A percentile compares a stretch with the other conserved stretches of the same genome.
Evolutionary conservation across 164 flowering plant genomes (phyloP).

Genomic region (Vitis rotundifolia): DNA sequence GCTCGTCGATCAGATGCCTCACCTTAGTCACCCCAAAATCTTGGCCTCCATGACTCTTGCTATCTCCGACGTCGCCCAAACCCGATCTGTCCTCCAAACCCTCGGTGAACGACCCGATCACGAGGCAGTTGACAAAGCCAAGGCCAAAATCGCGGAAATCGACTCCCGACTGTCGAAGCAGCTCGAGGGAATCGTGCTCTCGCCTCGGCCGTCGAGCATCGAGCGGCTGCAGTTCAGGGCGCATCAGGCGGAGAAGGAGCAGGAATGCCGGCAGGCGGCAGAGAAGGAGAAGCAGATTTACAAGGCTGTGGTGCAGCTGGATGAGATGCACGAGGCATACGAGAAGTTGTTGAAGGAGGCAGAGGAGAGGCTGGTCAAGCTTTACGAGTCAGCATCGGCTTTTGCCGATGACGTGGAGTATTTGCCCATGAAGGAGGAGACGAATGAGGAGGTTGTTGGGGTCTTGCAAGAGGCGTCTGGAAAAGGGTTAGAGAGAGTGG

Average conservation of each 20-base stretch:
- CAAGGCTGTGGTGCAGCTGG: conserved; percentile 57
- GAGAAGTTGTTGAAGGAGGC: conserved; percentile 69
- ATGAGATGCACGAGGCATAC: conserved; percentile 85
- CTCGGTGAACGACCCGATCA: conserved; percentile 76
- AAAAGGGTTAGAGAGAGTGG: conserved; percentile 53
- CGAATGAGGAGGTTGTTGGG: conserved; percentile 71
- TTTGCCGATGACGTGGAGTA: conserved; percentile 2
- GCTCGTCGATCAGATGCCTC: conserved; percentile 41
- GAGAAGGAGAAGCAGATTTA: conserved; percentile 56
- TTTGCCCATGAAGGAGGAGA: conserved; percentile 32
- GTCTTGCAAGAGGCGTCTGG: conserved; percentile 52
- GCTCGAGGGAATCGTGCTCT: conserved; percentile 50
- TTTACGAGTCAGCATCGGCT: conserved; percentile 47
- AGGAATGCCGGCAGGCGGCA: conserved; percentile 34
- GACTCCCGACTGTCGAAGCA: conserved; percentile 34
- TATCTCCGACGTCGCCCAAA: conserved; percentile 57
- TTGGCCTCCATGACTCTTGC: conserved; percentile 49
- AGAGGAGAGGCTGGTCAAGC: conserved; percentile 62
- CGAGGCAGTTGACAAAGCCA: conserved; percentile 58
- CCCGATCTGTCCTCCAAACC: conserved; percentile 50
- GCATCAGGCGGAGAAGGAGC: conserved; percentile 42
- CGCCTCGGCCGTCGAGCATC: conserved; percentile 33
- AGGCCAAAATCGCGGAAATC: conserved; percentile 37
- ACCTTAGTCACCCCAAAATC: conserved; percentile 35
- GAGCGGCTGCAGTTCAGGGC: conserved; percentile 44